phyloP scores from a whole-genome alignment of 495 filamentous ascomycete genomes.

The Schizothecium vesticola region DNA sequence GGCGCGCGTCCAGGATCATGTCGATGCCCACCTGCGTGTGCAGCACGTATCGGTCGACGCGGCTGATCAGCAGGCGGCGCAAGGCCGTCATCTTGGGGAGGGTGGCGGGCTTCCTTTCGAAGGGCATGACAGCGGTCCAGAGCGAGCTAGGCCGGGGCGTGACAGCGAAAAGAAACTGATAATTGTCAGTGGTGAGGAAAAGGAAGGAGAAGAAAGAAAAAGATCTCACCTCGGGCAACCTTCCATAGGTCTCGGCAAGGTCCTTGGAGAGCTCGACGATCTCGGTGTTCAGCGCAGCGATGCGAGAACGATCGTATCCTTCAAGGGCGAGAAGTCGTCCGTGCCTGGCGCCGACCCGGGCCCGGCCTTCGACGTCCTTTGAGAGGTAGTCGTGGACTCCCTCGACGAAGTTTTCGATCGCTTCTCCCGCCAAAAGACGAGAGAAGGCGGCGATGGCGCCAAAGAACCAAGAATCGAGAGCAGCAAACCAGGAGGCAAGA shows the following conservation, averaged over 20 bases:
- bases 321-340: background rate
- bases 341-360: no score
- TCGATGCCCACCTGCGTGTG: background rate
- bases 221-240: background rate
- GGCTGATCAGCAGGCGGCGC: background rate
- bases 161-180: background rate
- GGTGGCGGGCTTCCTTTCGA: background rate
- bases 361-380: background rate
- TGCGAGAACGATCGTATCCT: background rate
- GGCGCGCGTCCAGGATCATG: background rate
- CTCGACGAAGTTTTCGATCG: background rate
- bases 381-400: background rate
- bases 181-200: background rate
- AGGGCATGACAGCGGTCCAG: background rate
- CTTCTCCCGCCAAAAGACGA: background rate
- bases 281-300: background rate
- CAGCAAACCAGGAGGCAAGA: background rate
- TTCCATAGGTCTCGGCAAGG: background rate
- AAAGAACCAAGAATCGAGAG: background rate
- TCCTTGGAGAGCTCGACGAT: background rate
- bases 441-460: background rate
- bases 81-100: background rate
- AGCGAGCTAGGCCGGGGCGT: background rate
- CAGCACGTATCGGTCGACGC: background rate
- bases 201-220: background rate